A percentile compares a stretch with the other conserved stretches of the same genome.
Conservation (phyloP, 2,329 filamentous ascomycete genomes). For the Nemania sp. region DNA sequence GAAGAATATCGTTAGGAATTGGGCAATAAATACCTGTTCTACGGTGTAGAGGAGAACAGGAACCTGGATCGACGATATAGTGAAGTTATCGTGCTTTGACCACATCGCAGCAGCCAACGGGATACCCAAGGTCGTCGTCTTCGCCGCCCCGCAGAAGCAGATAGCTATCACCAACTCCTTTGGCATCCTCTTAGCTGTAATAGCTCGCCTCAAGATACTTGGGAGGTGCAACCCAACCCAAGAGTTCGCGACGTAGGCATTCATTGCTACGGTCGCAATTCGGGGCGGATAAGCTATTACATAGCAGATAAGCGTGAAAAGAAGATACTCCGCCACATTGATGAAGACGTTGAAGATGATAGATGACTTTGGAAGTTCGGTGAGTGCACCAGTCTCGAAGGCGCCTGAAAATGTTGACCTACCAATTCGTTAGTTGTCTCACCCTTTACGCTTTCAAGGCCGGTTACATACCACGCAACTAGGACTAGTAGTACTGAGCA, state of each 20-base stretch:
- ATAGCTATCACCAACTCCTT: conserved; percentile 68
- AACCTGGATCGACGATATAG: conserved; percentile 63
- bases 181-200: conserved; percentile 56
- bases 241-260: conserved; percentile 41
- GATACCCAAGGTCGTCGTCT: conserved; percentile 71
- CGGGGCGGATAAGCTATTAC: conserved; percentile 50
- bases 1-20: conserved; percentile 46
- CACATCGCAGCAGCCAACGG: conserved; percentile 72
- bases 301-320: conserved; percentile 67
- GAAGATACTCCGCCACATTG: conserved; percentile 62
- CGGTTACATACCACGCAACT: conserved; percentile 50
- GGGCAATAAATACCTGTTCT: conserved; percentile 51
- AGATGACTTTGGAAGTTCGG: conserved; percentile 59
- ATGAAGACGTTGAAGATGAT: conserved; percentile 70
- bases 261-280: conserved; percentile 39
- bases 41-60: conserved; percentile 66
- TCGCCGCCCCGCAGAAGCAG: conserved; percentile 74
- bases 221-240: conserved; percentile 35
- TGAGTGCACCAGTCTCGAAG: conserved; percentile 66
- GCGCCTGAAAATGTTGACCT: conserved; percentile 71
- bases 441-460: neutral
- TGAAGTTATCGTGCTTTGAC: conserved; percentile 54
- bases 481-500: conserved; percentile 53
- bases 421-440: conserved; percentile 42
- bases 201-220: conserved; percentile 33